Base-by-base conservation (phyloP, 2,329 filamentous ascomycete genomes). In the Emydomyces testavorans region DNA sequence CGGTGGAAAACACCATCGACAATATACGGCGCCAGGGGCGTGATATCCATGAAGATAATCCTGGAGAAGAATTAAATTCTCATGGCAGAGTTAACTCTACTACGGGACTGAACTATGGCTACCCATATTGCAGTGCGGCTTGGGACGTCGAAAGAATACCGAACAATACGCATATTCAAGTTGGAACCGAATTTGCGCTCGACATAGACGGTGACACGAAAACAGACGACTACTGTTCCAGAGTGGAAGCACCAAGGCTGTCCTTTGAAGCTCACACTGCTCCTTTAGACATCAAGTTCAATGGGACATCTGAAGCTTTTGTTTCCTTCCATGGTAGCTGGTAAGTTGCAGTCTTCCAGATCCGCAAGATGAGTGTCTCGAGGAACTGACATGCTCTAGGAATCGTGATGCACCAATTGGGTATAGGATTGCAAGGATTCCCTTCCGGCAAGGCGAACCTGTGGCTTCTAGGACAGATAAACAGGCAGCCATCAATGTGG, bases 261-360 rank as follows among this genome's bases (percentile, higher is more conserved):
- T 77, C 76, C 0, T 78, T 82, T 58, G 66, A 73, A 43, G 76
- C 83, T 1, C 84, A 88, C 58, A 80, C 74, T 59, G 82, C 83
- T 0, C 84, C 84, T 0, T 67, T 87, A 0, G 82, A 85, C 54
- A 76, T 87, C 58, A 77, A 78, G 52, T 88, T 88, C 66, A 50
- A 50, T 21, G 48, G 48, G 10, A 23, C 48, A 18, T 71, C 76
- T 53, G 57, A 68, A 34, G 76, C 76, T 29, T 87, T 77, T 65
- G 67, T 88, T 15, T 71, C 78, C 0, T 85, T 87, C 64, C 83
- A 85, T 61, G 83, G 83, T 11, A 82, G 77, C 62, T 86, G 82
- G 80, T 50, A 28, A 32, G 48, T 38, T 6, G 15, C 18, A 23
- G 2, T 31, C 29, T 28, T 44, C n/a, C 4, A 6, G 4, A 2